Conservation (phyloP, 2,329 filamentous ascomycete species). For the Apiospora hydei region DNA sequence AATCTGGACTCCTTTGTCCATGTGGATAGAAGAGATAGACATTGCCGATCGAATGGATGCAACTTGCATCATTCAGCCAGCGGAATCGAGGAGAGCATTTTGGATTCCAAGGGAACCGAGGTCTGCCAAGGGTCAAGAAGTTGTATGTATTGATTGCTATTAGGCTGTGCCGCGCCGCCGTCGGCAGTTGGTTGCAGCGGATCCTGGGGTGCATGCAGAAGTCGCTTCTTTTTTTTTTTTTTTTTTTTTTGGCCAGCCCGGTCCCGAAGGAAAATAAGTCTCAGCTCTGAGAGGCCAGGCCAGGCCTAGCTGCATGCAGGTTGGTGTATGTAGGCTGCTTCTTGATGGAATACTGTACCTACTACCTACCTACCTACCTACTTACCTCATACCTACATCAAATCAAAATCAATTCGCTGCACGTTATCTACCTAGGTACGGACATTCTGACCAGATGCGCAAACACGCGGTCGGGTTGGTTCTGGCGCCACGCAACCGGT, state of each 20-base stretch:
- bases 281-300: no score
- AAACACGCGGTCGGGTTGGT: no score
- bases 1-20: neutral
- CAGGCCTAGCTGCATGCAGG: no score
- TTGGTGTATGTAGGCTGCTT: no score
- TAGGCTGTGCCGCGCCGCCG: neutral
- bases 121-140: neutral
- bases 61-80: neutral
- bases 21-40: neutral
- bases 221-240: no score
- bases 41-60: neutral
- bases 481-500: no score
- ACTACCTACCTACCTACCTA: no score
- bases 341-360: no score
- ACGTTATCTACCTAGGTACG: no score
- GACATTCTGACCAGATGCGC: no score
- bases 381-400: no score
- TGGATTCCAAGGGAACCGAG: neutral
- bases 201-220: neutral
- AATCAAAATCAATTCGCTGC: no score
- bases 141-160: neutral
- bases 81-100: neutral
- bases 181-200: constrained; percentile 1
- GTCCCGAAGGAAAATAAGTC: neutral
- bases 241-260: neutral